Base-by-base conservation (phyloP, 2,329 filamentous ascomycete species). In the Didymella glomerata region DNA sequence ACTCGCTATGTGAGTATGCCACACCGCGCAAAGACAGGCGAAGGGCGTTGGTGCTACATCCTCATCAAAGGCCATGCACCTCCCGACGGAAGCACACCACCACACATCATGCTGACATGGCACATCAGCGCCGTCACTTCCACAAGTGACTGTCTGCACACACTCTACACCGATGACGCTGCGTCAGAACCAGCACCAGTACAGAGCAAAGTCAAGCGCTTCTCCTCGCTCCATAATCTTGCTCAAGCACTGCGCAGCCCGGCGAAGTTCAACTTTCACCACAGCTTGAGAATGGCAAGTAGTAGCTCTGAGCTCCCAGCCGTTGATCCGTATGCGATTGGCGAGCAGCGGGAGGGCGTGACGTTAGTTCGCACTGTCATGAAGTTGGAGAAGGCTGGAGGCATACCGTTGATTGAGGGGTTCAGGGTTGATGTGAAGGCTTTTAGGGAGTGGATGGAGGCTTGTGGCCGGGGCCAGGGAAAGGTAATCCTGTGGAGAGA, bases 401-500 rank as follows among this genome's bases (percentile, higher is more conserved):
- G 30, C 1, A 18, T 71, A 1, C 71, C 71, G 25, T 49, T 72
- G 46, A 46, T 72, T 22, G 68, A 72, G 50, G 65, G 62, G 24
- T 66, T 54, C 25, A 57, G 62, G 32, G 63, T 68, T 7, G 66
- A 73, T 60, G 44, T 65, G 7, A 22, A 1, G 7, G 48, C 49
- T 11, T 72, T 67, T 47, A 54, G 44, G 44, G 48, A 24, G 2
- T 69, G 66, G 54, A 32, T 70, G 52, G 66, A 66, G 30, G 68
- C 67, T 16, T 65, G 71, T 36, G 69, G 62, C 1, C 58, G n/a
- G 57, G 71, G 71, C 1, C 7, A 46, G 36, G 71, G 66, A 4
- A 69, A 71, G 61, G 38, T 71, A 9, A 58, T 72, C 14, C 36
- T 70, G 75, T 87, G 65, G 65, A 61, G 42, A 48, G 57, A 66